Conservation (phyloP, 2,329 filamentous ascomycete genomes). For the Apiospora koreana region DNA sequence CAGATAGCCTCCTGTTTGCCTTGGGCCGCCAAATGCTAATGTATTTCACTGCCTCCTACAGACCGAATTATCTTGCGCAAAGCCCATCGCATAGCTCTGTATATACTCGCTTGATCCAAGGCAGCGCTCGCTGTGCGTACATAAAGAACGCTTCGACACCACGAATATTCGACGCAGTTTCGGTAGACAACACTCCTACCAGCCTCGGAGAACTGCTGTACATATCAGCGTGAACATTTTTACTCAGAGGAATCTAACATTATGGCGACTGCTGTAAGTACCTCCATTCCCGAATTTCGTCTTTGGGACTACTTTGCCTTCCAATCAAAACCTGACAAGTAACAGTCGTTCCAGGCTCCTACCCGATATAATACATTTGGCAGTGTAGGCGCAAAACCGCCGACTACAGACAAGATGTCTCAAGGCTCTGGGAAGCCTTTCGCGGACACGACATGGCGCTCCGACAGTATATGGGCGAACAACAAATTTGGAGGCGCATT, state of each 20-base stretch:
- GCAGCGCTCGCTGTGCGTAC: background rate
- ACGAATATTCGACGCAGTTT: background rate
- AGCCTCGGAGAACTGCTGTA: background rate
- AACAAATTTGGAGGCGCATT: slow-evolving; percentile 11
- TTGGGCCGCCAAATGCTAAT: background rate
- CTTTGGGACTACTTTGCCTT: background rate
- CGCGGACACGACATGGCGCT: slow-evolving; percentile 1
- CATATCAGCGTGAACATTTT: background rate
- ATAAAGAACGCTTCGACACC: background rate
- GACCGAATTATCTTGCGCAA: background rate
- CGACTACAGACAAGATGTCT: slow-evolving; percentile 9
- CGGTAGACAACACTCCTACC: background rate
- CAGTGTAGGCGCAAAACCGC: slow-evolving; percentile 7
- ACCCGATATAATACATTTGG: slow-evolving; percentile 4
- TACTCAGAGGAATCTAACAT: slow-evolving; percentile 13
- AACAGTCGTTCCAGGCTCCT: slow-evolving; percentile 11
- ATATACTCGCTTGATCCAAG: background rate
- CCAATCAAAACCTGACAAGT: background rate
- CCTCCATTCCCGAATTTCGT: background rate
- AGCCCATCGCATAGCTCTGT: background rate
- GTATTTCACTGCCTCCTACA: background rate
- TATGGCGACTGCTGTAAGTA: slow-evolving; percentile 31
- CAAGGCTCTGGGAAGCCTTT: slow-evolving; percentile 11
- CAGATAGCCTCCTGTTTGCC: background rate
- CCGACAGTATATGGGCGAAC: slow-evolving; percentile 13